Percentiles rank a stretch among this genome's conserved stretches.
These are phyloP conservation scores for Leishmania guyanensis DNA, from an alignment of 208 protist species.

Conservation along the genomic window DNA sequence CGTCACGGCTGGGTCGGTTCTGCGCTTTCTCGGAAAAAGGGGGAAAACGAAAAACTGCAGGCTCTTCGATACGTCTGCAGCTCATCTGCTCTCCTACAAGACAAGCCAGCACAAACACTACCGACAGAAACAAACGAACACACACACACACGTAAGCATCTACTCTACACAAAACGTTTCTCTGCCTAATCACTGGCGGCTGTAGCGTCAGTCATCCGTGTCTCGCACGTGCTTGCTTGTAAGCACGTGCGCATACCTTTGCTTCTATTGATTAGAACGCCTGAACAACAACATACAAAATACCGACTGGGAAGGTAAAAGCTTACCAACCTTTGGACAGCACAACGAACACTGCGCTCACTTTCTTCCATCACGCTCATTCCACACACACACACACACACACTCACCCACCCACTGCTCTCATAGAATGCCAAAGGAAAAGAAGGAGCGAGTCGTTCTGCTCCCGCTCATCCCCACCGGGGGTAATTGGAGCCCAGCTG, in stretches of 20 bases:
- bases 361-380: background rate
- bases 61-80: background rate
- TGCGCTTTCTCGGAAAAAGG: background rate
- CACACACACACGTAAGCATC: background rate
- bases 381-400: background rate
- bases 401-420: background rate
- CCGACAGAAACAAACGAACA: background rate
- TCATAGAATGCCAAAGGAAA: constrained; percentile 8
- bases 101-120: background rate
- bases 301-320: background rate
- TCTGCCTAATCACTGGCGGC: background rate
- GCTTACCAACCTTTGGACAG: background rate
- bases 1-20: background rate
- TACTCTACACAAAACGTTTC: background rate
- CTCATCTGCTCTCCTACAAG: background rate
- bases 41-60: background rate
- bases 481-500: background rate
- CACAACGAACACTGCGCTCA: background rate
- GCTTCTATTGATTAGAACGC: background rate
- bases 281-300: background rate
- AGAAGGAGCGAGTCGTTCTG: constrained; percentile 30
- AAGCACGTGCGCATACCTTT: background rate
- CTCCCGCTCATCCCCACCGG: constrained; percentile 22
- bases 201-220: background rate
- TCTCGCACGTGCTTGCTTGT: background rate